Evolutionary conservation across 225 moss, liverwort and hornwort genomes (phyloP).

Genomic region (Pseudisothecium myosuroides): DNA sequence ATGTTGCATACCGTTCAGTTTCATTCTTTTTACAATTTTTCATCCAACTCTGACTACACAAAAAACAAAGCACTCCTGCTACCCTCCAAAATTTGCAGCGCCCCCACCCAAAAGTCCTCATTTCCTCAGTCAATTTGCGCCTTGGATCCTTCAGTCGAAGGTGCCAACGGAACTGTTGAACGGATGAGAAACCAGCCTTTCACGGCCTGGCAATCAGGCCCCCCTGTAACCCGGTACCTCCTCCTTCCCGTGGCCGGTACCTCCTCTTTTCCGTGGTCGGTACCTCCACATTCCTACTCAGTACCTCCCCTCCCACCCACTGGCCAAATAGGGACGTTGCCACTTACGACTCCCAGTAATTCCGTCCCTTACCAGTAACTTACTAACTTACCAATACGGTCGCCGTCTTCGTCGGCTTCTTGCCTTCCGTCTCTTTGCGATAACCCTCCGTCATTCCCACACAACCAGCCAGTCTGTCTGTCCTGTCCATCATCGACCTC

Average conservation of each 20-base stretch:
- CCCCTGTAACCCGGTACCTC: too few species aligned
- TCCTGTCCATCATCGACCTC: background rate
- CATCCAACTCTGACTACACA: background rate
- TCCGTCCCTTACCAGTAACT: background rate
- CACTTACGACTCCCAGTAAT: background rate
- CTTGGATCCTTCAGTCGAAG: background rate
- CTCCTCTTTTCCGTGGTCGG: background rate
- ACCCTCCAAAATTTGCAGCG: background rate
- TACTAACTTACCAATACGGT: background rate
- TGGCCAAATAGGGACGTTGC: conserved; percentile 5
- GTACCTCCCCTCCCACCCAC: background rate
- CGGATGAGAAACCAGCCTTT: background rate
- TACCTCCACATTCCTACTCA: background rate
- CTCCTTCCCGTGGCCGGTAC: too few species aligned
- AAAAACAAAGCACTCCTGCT: background rate
- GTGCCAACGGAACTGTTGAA: background rate
- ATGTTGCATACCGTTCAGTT: too few species aligned
- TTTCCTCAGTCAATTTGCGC: background rate
- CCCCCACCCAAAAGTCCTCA: background rate
- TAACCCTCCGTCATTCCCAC: background rate
- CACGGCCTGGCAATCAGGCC: background rate
- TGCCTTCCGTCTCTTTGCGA: background rate
- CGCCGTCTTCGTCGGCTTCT: background rate
- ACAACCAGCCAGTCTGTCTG: background rate
- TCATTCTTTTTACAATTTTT: background rate